Conservation (phyloP, 352 stramenopile genomes). For the Pythium rhizo-oryzae region DNA sequence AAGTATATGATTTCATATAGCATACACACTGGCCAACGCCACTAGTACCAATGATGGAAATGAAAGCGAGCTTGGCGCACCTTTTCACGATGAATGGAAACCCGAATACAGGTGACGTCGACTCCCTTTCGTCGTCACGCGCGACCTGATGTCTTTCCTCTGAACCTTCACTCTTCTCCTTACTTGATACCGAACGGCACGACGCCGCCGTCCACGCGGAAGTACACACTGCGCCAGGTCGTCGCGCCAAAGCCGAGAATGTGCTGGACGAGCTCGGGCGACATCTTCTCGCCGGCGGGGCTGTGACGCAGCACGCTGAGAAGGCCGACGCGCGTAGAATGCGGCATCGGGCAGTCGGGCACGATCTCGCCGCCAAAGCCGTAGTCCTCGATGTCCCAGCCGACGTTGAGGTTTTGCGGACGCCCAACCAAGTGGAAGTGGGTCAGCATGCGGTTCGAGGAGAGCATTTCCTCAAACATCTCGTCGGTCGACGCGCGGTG, state of each 20-base stretch:
- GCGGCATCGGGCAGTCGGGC: background rate
- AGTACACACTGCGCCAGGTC: slow-evolving; percentile 2
- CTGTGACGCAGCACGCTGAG: slow-evolving; percentile 1
- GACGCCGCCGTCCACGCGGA: background rate
- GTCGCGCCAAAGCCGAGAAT: slow-evolving; percentile 2
- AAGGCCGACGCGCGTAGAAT: background rate
- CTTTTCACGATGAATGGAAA: no score
- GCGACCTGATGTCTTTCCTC: no score
- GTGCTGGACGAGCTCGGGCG: background rate
- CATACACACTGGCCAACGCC: no score
- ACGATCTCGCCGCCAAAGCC: background rate
- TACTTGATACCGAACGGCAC: background rate
- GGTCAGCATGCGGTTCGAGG: background rate
- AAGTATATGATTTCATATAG: no score
- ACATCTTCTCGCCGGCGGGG: background rate
- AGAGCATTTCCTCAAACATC: background rate
- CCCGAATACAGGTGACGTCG: no score
- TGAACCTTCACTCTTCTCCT: no score
- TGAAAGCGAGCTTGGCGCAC: no score
- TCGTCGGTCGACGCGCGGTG: background rate
- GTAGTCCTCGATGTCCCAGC: slow-evolving; percentile 8
- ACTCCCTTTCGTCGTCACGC: no score
- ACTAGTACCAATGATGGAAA: no score
- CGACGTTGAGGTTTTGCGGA: background rate
- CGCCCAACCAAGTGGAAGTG: slow-evolving; percentile 1